These are phyloP conservation scores for Corinectria fuckeliana DNA, from an alignment of 2,329 filamentous ascomycete genomes.

Conservation along the genomic window DNA sequence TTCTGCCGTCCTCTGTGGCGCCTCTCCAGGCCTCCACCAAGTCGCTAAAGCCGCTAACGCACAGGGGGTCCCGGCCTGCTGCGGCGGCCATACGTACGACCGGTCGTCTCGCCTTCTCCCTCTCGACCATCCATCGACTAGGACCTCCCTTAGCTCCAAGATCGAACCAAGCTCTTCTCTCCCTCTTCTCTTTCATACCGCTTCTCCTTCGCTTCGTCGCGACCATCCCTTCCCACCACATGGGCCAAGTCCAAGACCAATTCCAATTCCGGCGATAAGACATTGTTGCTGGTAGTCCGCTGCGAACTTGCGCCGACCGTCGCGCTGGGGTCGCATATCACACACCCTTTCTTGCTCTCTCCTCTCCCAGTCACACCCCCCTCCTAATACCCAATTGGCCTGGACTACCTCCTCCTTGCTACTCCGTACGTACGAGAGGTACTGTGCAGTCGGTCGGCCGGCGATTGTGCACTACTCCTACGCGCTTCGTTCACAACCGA, in stretches of 20 bases:
- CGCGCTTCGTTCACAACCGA: not conserved
- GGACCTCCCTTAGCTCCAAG: slow-evolving; percentile 7
- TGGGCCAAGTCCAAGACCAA: slow-evolving; percentile 12
- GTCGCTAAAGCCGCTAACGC: slow-evolving; percentile 15
- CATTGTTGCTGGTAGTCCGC: slow-evolving; percentile 16
- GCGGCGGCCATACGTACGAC: slow-evolving; percentile 15
- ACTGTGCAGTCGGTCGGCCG: slow-evolving; percentile 1
- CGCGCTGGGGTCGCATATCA: slow-evolving; percentile 5
- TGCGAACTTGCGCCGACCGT: not conserved
- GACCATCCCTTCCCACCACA: slow-evolving; percentile 7
- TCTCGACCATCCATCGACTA: slow-evolving; percentile 10
- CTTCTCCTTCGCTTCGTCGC: not conserved
- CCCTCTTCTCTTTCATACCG: slow-evolving; percentile 10
- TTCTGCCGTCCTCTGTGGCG: slow-evolving; percentile 5
- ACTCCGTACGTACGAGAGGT: not conserved
- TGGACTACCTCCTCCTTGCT: not conserved
- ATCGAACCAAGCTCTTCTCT: slow-evolving; percentile 12
- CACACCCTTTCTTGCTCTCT: slow-evolving; percentile 9
- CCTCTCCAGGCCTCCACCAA: not conserved
- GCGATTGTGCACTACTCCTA: slow-evolving; percentile 14
- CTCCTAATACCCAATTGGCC: not conserved
- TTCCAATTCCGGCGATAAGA: slow-evolving; percentile 30
- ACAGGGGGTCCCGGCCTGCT: slow-evolving; percentile 16
- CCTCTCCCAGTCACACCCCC: not conserved
- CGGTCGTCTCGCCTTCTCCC: slow-evolving; percentile 6